These are phyloP conservation scores for Backusella parvicylindrica DNA, from an alignment of 192 early-diverging fungal species.

Conservation along the genomic window DNA sequence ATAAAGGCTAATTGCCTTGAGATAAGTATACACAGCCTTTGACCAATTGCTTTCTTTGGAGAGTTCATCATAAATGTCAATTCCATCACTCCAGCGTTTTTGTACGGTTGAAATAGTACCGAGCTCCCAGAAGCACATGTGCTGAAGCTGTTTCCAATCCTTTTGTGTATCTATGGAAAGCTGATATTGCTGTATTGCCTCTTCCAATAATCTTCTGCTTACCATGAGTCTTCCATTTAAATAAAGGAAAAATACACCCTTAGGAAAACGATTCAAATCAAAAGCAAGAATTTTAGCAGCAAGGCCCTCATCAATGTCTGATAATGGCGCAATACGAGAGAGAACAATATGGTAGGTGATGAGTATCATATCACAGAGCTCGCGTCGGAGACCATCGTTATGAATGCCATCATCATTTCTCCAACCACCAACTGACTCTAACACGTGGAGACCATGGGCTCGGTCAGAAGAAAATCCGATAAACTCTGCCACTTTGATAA, in stretches of 20 bases:
- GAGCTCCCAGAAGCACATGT: constrained; percentile 84
- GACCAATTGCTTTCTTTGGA: constrained; percentile 83
- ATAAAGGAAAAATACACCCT: constrained; percentile 73
- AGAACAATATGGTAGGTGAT: constrained; percentile 77
- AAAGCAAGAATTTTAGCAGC: constrained; percentile 54
- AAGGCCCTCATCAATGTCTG: constrained; percentile 62
- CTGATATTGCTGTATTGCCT: constrained; percentile 59
- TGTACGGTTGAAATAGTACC: constrained; percentile 63
- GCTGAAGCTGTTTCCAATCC: constrained; percentile 75
- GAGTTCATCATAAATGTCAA: constrained; percentile 60
- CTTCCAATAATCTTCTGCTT: constrained; percentile 49
- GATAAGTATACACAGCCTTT: constrained; percentile 78
- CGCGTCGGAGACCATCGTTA: constrained; percentile 61
- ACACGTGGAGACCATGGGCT: constrained; percentile 66
- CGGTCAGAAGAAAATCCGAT: constrained; percentile 83
- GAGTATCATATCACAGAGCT: constrained; percentile 74
- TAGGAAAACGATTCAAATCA: constrained; percentile 52
- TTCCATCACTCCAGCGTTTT: constrained; percentile 56
- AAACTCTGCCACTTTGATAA: constrained; percentile 77
- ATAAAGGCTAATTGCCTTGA: constrained; percentile 62
- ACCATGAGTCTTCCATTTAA: constrained; percentile 62
- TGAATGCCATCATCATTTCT: constrained; percentile 20
- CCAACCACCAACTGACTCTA: constrained; percentile 76
- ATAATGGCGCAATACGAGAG: constrained; percentile 65
- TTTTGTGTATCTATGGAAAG: constrained; percentile 51